Percentiles rank a stretch among this genome's conserved stretches.
Conservation (phyloP, 768 basidiomycete species). For the Arthromyces matolae region DNA sequence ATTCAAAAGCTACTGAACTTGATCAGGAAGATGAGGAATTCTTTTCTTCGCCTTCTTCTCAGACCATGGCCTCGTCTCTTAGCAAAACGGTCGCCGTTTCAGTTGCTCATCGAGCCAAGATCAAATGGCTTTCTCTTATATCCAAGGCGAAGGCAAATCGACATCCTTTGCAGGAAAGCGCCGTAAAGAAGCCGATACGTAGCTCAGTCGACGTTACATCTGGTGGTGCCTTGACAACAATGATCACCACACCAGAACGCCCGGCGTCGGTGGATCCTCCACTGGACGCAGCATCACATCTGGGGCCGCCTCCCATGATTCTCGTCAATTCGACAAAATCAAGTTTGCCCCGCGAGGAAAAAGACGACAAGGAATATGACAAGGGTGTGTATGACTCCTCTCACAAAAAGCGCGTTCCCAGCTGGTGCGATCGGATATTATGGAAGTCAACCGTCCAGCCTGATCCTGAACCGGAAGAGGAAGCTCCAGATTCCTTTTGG, state of each 20-base stretch:
- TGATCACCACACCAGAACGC: constrained; percentile 7
- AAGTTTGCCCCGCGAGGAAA: constrained; percentile 33
- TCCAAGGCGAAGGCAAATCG: constrained; percentile 20
- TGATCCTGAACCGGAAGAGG: constrained; percentile 37
- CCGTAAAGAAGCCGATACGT: neutral
- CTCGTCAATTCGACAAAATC: constrained; percentile 33
- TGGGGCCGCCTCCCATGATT: constrained; percentile 28
- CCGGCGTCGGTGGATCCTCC: constrained; percentile 15
- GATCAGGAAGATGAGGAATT: constrained; percentile 39
- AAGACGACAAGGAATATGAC: constrained; percentile 38
- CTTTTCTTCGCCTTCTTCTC: constrained; percentile 25
- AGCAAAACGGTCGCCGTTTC: constrained; percentile 33
- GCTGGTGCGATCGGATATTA: constrained; percentile 86
- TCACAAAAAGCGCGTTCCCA: constrained; percentile 76
- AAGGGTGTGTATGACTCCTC: constrained; percentile 80
- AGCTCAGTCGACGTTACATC: constrained; percentile 15
- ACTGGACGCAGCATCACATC: constrained; percentile 10
- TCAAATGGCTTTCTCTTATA: constrained; percentile 49
- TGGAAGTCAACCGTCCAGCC: constrained; percentile 71
- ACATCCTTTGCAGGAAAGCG: neutral
- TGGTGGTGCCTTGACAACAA: constrained; percentile 7
- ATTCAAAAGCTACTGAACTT: constrained; percentile 37
- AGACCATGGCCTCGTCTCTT: constrained; percentile 26
- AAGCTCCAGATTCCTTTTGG: constrained; percentile 20
- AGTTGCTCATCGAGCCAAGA: constrained; percentile 53